Evolutionary conservation across 768 basidiomycete species (phyloP), one percentile per base, ranked within the genome.

Genomic region (Suillus placidus): DNA sequence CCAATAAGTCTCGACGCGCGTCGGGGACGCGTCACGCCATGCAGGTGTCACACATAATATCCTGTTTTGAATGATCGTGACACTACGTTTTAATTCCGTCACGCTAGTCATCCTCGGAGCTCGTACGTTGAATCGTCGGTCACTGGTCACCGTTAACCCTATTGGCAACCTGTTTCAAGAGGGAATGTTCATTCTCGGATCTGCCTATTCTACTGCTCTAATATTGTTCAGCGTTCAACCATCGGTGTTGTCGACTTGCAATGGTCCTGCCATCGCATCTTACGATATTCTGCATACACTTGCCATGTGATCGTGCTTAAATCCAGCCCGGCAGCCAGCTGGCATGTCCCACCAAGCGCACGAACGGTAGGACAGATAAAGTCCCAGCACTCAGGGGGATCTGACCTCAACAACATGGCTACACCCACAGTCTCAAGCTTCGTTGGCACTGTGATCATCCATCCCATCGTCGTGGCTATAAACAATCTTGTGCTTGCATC

Each of bases 1-100:
- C 37, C 57, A 26, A 26, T 58, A 58, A 40, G 23, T 38, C 57
- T 38, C 57, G 57, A 58, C 57, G 57, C 57, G 57, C 57, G 57
- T 58, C 57, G 57, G 37, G 57, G 57, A 58, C 37, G 57, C 37
- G 38, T 58, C 57, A 58, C 57, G 38, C 23, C 16, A 26, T 38
- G 8, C 56, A 26, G 16, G 23, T 38, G 56, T 58, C 57, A 58
- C 57, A 30, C 8, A n/a, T n/a, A n/a, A 6, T 57, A 14, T 58
- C 16, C 57, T 6, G 26, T 1, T 58, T 38, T 40, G 57, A 38
- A 18, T 16, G 8, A 10, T 4, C 12, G 32, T 56, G 55, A 37
- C 55, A 37, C n/a, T 35, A 14, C 23, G 13, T 26, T 26, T 51
- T 51, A 14, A 14, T 23, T 23, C n/a, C 6, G 23, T 49, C 47